A percentile compares a stretch with the other conserved stretches of the same genome.
Conservation (phyloP, 1,284 basidiomycete species). For the Ceraceosorus guamensis region DNA sequence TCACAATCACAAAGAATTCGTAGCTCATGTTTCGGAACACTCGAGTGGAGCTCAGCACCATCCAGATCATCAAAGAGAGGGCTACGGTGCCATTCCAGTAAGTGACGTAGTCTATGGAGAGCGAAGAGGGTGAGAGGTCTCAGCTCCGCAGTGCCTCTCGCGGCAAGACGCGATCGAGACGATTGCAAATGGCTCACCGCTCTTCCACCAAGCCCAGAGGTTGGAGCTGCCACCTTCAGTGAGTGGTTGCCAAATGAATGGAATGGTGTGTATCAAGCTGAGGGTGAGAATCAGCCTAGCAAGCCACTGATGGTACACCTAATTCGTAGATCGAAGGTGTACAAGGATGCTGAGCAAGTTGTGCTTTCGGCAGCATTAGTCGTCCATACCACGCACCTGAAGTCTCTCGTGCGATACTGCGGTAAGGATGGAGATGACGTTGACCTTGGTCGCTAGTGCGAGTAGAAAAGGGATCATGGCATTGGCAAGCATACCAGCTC, state of each 20-base stretch:
- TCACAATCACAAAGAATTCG: slow-evolving; percentile 35
- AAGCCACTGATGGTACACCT: slow-evolving; percentile 42
- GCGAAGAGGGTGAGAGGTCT: too few relatives aligned
- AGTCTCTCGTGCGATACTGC: slow-evolving; percentile 36
- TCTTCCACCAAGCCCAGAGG: slow-evolving; percentile 23
- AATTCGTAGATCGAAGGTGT: not conserved
- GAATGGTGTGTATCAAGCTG: slow-evolving; percentile 32
- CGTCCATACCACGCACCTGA: not conserved
- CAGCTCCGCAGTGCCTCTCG: too few relatives aligned
- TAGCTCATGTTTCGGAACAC: slow-evolving; percentile 34
- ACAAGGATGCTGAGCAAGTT: not conserved
- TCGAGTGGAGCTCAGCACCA: slow-evolving; percentile 5
- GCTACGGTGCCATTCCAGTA: slow-evolving; percentile 1
- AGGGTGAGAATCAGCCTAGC: slow-evolving; percentile 38
- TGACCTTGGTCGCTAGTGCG: slow-evolving; percentile 32
- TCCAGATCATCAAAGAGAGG: slow-evolving; percentile 4
- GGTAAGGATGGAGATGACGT: slow-evolving; percentile 35
- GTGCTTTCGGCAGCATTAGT: not conserved
- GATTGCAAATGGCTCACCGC: slow-evolving; percentile 19
- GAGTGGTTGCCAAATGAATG: slow-evolving; percentile 35
- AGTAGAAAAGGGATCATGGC: slow-evolving; percentile 42
- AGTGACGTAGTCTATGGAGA: slow-evolving; percentile 24
- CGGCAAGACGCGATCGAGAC: too few relatives aligned
- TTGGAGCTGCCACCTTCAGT: slow-evolving; percentile 21
- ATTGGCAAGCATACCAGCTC: slow-evolving; percentile 33